Evolutionary conservation across 1,284 basidiomycete genomes (phyloP).

Genomic region (Naganishia sp.): DNA sequence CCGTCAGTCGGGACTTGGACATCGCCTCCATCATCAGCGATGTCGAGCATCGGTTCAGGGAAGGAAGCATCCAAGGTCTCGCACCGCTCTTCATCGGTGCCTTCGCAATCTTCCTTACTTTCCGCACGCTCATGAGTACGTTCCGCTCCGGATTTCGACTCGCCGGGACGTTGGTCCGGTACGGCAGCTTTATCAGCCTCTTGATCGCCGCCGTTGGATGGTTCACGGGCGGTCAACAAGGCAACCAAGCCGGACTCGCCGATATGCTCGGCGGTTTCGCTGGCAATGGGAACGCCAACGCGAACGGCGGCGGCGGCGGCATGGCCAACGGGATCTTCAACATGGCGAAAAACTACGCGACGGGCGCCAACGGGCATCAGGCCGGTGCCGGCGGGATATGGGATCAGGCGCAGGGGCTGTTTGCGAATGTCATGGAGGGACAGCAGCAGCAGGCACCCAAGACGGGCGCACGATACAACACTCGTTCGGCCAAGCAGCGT

Average conservation of each 20-base stretch:
- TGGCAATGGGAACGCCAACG: slow-evolving; percentile 1
- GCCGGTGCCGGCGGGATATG: slow-evolving; percentile 10
- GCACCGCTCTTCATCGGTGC: slow-evolving; percentile 23
- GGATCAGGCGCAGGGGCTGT: slow-evolving; percentile 25
- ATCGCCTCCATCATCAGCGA: slow-evolving; percentile 10
- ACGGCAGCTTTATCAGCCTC: slow-evolving; percentile 24
- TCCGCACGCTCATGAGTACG: slow-evolving; percentile 27
- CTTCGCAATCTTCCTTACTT: slow-evolving; percentile 26
- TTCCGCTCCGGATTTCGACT: slow-evolving; percentile 10
- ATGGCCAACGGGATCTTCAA: slow-evolving; percentile 27
- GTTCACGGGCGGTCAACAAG: slow-evolving; percentile 27
- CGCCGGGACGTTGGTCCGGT: slow-evolving; percentile 22
- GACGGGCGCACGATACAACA: slow-evolving; percentile 3
- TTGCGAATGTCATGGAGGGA: slow-evolving; percentile 27
- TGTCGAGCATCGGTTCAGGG: slow-evolving; percentile 5
- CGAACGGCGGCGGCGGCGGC: slow-evolving; percentile 10
- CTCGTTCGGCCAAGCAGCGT: slow-evolving; percentile 17
- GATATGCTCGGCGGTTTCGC: slow-evolving; percentile 21
- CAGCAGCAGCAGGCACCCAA: slow-evolving; percentile 7
- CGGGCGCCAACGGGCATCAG: slow-evolving; percentile 11
- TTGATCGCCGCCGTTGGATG: slow-evolving; percentile 23
- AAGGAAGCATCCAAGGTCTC: slow-evolving; percentile 11
- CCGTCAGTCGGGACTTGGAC: slow-evolving; percentile 24
- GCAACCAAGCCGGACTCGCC: slow-evolving; percentile 14
- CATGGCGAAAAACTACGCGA: slow-evolving; percentile 26